Conservation (phyloP, 768 basidiomycete species). For the Sporobolomyces pararoseus region DNA sequence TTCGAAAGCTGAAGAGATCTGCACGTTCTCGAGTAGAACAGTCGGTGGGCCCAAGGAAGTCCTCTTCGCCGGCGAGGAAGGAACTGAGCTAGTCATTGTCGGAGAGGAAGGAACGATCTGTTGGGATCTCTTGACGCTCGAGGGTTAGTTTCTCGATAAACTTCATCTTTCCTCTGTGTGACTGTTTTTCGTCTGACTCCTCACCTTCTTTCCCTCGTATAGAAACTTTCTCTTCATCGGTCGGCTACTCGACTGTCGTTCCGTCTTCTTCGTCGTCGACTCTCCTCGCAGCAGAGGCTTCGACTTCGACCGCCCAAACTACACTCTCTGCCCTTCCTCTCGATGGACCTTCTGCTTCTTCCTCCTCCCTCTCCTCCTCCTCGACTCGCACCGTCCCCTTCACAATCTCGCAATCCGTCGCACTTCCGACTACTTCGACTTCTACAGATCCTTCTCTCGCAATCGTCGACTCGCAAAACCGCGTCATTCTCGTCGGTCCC, state of each 20-base stretch:
- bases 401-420: constrained; percentile 57
- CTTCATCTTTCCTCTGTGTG: too few relatives aligned
- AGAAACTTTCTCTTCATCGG: constrained; percentile 33
- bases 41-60: constrained; percentile 57
- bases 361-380: constrained; percentile 31
- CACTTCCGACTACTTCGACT: constrained; percentile 51
- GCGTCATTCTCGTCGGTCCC: constrained; percentile 67
- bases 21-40: constrained; percentile 52
- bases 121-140: constrained; percentile 51
- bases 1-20: constrained; percentile 58
- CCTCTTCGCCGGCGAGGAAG: constrained; percentile 46
- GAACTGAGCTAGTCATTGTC: constrained; percentile 37
- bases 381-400: constrained; percentile 59
- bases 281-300: constrained; percentile 22
- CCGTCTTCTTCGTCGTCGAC: constrained; percentile 28
- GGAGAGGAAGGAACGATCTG: constrained; percentile 44
- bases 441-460: constrained; percentile 58
- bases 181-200: too few relatives aligned
- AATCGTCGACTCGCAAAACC: constrained; percentile 66
- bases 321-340: constrained; percentile 23
- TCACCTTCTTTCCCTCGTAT: constrained; percentile 46
- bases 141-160: constrained; percentile 47
- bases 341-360: too few relatives aligned
- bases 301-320: constrained; percentile 44
- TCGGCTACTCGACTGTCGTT: constrained; percentile 30